Evolutionary conservation across 805 yeast genomes (phyloP).

Genomic region (Yamadazyma insecticola): DNA sequence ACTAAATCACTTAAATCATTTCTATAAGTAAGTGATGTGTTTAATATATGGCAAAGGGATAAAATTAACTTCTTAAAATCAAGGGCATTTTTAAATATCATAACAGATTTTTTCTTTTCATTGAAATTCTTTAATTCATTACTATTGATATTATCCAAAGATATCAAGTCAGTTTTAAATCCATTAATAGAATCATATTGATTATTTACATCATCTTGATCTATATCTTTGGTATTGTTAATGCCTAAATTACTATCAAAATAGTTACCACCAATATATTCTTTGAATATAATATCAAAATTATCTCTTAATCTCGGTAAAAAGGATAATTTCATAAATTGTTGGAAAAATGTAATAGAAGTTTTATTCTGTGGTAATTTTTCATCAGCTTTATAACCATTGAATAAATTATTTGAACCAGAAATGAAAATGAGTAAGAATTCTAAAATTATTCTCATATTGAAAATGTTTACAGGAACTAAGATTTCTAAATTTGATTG

Average conservation of each 20-base stretch:
- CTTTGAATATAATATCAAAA: constrained; percentile 49
- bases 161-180: constrained; percentile 3
- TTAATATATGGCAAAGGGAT: constrained; percentile 47
- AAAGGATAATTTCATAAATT: constrained; percentile 61
- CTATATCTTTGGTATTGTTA: too few relatives aligned
- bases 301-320: constrained; percentile 59
- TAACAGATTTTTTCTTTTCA: constrained; percentile 3
- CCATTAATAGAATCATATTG: constrained; percentile 4
- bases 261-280: constrained; percentile 23
- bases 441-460: constrained; percentile 75
- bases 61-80: constrained; percentile 45
- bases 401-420: constrained; percentile 33
- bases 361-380: constrained; percentile 9
- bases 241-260: too few relatives aligned
- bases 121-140: constrained; percentile 1
- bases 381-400: constrained; percentile 2
- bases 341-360: constrained; percentile 47
- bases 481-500: constrained; percentile 56
- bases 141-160: constrained; percentile 3
- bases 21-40: constrained; percentile 58
- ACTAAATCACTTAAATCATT: constrained; percentile 45
- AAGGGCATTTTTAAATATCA: constrained; percentile 38
- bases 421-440: constrained; percentile 66
- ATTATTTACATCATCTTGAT: background rate
- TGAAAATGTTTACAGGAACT: constrained; percentile 67